Conservation (phyloP, 139 green algal genomes). For the Micractinium sp. region DNA sequence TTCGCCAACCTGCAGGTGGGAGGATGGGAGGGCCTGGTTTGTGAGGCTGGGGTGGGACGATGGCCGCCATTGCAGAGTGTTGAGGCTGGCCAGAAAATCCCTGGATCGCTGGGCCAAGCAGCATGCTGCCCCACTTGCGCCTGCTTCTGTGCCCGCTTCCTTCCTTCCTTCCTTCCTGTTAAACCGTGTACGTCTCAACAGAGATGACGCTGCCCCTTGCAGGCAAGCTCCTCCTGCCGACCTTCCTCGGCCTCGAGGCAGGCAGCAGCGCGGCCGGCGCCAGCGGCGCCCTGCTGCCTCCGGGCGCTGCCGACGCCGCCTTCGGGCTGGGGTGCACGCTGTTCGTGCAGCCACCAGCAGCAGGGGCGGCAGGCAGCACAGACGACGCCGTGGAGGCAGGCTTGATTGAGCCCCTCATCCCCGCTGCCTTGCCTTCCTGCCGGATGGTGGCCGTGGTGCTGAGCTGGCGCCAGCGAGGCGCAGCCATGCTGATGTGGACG, state of each 20-base stretch:
- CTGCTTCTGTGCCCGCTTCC: background rate
- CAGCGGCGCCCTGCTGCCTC: background rate
- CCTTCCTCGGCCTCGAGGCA: background rate
- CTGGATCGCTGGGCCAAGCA: no score
- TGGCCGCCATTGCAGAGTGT: no score
- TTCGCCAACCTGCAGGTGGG: conserved; percentile 76
- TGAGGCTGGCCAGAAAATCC: no score
- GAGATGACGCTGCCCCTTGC: background rate
- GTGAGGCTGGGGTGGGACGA: no score
- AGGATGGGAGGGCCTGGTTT: no score
- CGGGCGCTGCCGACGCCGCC: background rate
- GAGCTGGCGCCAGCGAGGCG: background rate
- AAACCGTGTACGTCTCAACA: no score
- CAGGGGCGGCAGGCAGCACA: background rate
- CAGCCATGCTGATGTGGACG: background rate
- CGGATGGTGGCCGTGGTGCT: background rate
- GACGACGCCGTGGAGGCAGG: background rate
- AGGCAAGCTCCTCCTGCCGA: conserved; percentile 10
- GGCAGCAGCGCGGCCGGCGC: background rate
- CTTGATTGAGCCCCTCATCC: background rate
- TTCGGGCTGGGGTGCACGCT: conserved; percentile 12
- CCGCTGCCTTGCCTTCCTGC: no score
- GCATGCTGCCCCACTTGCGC: background rate
- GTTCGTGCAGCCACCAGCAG: background rate
- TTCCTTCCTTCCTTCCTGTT: no score